Evolutionary conservation across 257 asterid species (phyloP).

Genomic region (Cordia subcordata): DNA sequence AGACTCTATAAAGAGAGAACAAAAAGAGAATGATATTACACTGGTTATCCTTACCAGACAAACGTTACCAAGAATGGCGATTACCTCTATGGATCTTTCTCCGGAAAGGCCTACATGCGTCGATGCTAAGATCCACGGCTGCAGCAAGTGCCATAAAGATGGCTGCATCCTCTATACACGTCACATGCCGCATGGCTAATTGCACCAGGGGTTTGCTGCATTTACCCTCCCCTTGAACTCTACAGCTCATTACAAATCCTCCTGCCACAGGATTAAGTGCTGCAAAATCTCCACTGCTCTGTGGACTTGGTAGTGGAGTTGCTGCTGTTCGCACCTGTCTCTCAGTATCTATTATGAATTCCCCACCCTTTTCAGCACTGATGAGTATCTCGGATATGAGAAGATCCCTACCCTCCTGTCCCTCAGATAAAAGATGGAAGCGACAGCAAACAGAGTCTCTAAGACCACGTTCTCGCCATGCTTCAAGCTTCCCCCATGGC

Average conservation of each 20-base stretch:
- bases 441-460: conserved; percentile 75
- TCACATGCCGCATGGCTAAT: conserved; percentile 80
- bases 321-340: conserved; percentile 48
- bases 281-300: conserved; percentile 81
- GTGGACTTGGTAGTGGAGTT: conserved; percentile 67
- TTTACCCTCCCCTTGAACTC: conserved; percentile 85
- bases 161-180: conserved; percentile 95
- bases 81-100: conserved; percentile 52
- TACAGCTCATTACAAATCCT: conserved; percentile 88
- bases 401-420: conserved; percentile 65
- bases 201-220: conserved; percentile 80
- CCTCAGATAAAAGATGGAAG: conserved; percentile 70
- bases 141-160: conserved; percentile 96
- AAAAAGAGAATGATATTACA: neutral
- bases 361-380: conserved; percentile 86
- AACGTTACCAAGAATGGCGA: conserved; percentile 66
- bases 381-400: conserved; percentile 69
- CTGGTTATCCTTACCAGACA: neutral
- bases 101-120: conserved; percentile 80
- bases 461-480: conserved; percentile 88
- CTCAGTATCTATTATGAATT: conserved; percentile 80
- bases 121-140: conserved; percentile 92
- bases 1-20: neutral
- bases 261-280: conserved; percentile 57
- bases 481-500: conserved; percentile 99